Conservation (phyloP, 805 yeast species). For the Wickerhamiella musiphila region DNA sequence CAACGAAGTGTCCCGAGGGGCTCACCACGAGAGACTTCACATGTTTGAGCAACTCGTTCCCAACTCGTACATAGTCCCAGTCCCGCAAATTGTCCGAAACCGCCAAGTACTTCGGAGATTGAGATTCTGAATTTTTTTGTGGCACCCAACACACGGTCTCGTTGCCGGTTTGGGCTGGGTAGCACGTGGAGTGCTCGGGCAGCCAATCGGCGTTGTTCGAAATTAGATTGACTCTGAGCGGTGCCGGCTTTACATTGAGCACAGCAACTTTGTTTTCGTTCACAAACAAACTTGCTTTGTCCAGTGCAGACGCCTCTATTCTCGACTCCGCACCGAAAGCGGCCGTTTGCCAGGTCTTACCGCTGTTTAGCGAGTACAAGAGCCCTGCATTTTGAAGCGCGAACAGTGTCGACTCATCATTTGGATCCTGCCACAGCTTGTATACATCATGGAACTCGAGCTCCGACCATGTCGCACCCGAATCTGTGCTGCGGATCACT, state of each 20-base stretch:
- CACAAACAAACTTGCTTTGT: not conserved
- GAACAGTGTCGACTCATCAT: not conserved
- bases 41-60: not conserved
- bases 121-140: no score
- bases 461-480: not conserved
- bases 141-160: conserved; percentile 1
- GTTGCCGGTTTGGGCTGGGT: not conserved
- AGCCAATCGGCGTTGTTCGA: not conserved
- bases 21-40: not conserved
- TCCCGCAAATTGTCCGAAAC: not conserved
- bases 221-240: not conserved
- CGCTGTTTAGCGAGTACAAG: not conserved
- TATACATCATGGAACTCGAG: not conserved
- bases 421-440: not conserved
- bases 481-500: no score
- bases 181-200: not conserved
- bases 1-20: not conserved
- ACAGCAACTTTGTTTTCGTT: not conserved
- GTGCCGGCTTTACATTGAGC: not conserved
- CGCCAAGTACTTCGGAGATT: not conserved
- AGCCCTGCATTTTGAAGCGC: not conserved
- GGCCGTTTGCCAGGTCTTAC: not conserved
- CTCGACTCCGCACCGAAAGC: not conserved
- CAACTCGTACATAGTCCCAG: conserved; percentile 1
- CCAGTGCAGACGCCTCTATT: not conserved